Evolutionary conservation across 1,139 yeast genomes (phyloP), one percentile per base, ranked within the genome.

Genomic region (Hyphopichia pseudoburtonii): DNA sequence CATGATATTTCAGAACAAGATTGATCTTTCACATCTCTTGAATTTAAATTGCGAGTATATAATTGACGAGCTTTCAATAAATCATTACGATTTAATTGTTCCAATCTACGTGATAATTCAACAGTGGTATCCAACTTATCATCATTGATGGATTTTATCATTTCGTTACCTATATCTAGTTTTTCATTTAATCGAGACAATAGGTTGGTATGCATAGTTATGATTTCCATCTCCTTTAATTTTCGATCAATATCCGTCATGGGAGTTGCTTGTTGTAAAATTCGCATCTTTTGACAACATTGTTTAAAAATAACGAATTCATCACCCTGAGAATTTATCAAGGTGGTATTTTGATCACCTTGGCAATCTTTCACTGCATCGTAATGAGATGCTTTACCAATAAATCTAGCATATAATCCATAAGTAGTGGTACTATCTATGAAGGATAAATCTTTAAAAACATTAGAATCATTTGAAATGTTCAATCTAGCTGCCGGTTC

Each of bases 301-400:
- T 68, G 70, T 42, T 66, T 66, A 34, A 69, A 54, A 35, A 70
- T 68, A 23, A 68, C 62, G 46, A 60, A 69, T 47, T 70, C 76
- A 43, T 69, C 74, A 46, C 74, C 74, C 18, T 45, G 47, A 28
- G 62, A 51, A 45, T 68, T 68, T 33, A 66, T 56, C 45, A 67
- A 58, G 33, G 52, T 56, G 7, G 66, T 60, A 12, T 11, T 18
- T 12, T 22, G 21, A 32, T 55, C 50, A 11, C 38, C 39, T 9
- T 39, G 16, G 4, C 18, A n/a, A 11, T 41, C 15, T 49, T 48
- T 23, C 8, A 7, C 27, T 14, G 22, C 37, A 12, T 51, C 46
- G 45, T 62, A 65, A 26, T 37, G 56, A 8, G 60, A 56, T 9
- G 68, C 66, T 36, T 65, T 58, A 33, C 76, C 76, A 37, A 71